phyloP scores from a whole-genome alignment of 192 early-diverging fungal genomes.

The Dispira simplex region DNA sequence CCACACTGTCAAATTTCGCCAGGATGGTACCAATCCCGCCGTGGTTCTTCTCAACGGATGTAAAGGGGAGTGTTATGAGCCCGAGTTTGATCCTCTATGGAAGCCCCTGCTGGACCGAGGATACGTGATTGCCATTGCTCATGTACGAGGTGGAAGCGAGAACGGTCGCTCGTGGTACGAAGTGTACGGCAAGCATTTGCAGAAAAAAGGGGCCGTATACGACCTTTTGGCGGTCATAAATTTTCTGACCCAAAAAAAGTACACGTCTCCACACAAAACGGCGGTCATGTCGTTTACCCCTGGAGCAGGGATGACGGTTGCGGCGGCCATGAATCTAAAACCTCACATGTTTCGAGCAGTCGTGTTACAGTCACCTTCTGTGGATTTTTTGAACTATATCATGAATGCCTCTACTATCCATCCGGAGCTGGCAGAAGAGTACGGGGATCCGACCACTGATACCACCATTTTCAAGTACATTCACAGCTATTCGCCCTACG shows the following conservation, averaged over 20 bases:
- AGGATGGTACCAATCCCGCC: conserved; percentile 9
- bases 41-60: conserved; percentile 1
- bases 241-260: neutral
- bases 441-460: conserved; percentile 8
- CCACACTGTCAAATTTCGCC: neutral
- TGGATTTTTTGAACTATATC: neutral
- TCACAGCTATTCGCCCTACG: conserved; percentile 8
- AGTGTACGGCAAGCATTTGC: conserved; percentile 7
- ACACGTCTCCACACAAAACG: conserved; percentile 6
- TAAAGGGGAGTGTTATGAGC: neutral
- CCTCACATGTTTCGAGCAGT: conserved; percentile 3
- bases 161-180: conserved; percentile 10
- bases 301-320: neutral
- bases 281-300: neutral
- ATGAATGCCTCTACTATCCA: neutral
- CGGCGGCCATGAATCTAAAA: conserved; percentile 11
- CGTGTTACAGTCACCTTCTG: conserved; percentile 7
- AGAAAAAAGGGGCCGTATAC: neutral
- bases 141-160: conserved; percentile 10
- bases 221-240: conserved; percentile 7
- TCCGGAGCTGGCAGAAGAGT: neutral
- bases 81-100: neutral
- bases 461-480: conserved; percentile 10
- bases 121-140: conserved; percentile 7
- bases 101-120: conserved; percentile 6